Evolutionary conservation across 139 green algal genomes (phyloP).

Genomic region (Tetratostichococcus sp.): DNA sequence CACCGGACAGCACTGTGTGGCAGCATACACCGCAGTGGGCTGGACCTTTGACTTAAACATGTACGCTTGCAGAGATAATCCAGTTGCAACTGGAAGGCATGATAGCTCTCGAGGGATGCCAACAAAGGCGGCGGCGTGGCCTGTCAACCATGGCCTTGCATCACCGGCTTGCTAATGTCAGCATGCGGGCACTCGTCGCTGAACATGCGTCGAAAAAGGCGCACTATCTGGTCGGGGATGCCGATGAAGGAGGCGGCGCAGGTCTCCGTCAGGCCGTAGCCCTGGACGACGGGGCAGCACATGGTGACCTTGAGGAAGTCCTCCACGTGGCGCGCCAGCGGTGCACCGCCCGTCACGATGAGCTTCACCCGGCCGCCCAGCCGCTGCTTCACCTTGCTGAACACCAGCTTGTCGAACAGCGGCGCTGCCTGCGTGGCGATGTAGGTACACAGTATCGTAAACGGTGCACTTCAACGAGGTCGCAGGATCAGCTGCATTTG

Average conservation of each 20-base stretch:
- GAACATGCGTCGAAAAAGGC: too few species aligned
- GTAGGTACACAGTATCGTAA: not conserved
- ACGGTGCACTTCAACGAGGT: too few species aligned
- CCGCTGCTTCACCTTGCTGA: constrained; percentile 57
- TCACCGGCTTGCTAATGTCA: too few species aligned
- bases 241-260: constrained; percentile 75
- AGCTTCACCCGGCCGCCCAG: constrained; percentile 50
- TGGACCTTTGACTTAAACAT: too few species aligned
- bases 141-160: too few species aligned
- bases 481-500: constrained; percentile 42
- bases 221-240: constrained; percentile 38
- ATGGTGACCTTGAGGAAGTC: constrained; percentile 60
- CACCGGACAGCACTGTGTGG: too few species aligned
- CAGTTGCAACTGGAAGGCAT: too few species aligned
- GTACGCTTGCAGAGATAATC: too few species aligned
- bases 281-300: constrained; percentile 59
- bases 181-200: too few species aligned
- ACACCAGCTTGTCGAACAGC: constrained; percentile 74
- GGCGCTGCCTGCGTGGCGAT: constrained; percentile 41
- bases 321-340: constrained; percentile 58
- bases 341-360: constrained; percentile 61
- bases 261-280: constrained; percentile 90
- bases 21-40: too few species aligned
- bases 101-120: too few species aligned
- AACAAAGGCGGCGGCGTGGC: too few species aligned